Base-by-base conservation (phyloP, 148 eudicot species). In the Bassia scoparia region DNA sequence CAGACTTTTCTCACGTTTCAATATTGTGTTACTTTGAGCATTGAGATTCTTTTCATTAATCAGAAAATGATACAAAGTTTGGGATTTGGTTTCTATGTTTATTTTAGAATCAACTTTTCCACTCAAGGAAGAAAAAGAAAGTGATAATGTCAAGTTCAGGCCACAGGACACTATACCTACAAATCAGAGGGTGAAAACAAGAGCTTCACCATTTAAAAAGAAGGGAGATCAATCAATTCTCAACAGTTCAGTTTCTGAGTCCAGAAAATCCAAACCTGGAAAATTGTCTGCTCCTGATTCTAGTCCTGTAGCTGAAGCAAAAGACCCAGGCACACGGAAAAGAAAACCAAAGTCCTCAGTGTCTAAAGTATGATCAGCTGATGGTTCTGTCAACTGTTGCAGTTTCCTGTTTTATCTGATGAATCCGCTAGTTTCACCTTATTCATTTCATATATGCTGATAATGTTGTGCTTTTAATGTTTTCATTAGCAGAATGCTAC, bases 261-360 rank as follows among this genome's bases (percentile, higher is more conserved):
- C 69, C 31, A 87, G 74, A 86, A 71, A 79, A 60, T 75, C 86
- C 48, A 90, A 86, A 78, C 54, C 66, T 72, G 91, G 85, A 75
- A 88, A 89, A 82, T 76, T 35, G 44, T 78, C 84, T 52, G 79
- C 31, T 58, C 35, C 60, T 56, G 82, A 86, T 77, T 81, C 67
- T 37, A 70, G 72, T 74, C 72, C 78, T 74, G 75, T 59, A 59
- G 75, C 84, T 67, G 88, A 87, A 77, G 69, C 68, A 50, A 87
- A 83, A 71, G 82, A 82, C 31, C 37, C 63, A 34, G 73, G 74
- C 48, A 56, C 27, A 35, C 72, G 83, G 83, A 84, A 75, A 87
- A 79, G 83, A 85, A 89, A 78, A 79, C 88, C 77, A 67, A 96
- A 84, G 81, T 74, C 78, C 4, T 71, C 69, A 26, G 83, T 81